Evolutionary conservation across 805 yeast genomes (phyloP).

Genomic region (Teunomyces funiuensis): DNA sequence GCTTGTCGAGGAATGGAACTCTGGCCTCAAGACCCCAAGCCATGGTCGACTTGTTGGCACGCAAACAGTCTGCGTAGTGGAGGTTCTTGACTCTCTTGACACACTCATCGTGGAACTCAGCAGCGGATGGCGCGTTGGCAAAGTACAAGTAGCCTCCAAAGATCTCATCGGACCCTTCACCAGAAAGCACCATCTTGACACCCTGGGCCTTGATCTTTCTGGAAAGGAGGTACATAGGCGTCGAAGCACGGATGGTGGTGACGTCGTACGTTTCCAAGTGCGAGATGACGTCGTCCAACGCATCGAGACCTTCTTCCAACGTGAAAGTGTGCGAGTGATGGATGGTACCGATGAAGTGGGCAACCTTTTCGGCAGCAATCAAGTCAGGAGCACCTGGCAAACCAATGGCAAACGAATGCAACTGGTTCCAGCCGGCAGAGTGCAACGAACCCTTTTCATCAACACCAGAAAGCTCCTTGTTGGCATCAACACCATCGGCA

Average conservation of each 20-base stretch:
- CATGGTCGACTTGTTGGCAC: constrained; percentile 99
- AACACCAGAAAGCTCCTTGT: constrained; percentile 82
- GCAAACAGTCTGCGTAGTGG: constrained; percentile 93
- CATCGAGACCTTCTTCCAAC: constrained; percentile 93
- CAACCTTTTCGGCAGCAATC: constrained; percentile 94
- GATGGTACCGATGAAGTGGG: constrained; percentile 90
- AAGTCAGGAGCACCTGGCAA: constrained; percentile 98
- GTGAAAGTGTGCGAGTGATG: constrained; percentile 99
- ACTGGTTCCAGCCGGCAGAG: constrained; percentile 70
- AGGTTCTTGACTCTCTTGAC: constrained; percentile 96
- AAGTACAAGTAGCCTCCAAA: constrained; percentile 98
- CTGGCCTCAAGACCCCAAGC: constrained; percentile 99
- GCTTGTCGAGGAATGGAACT: constrained; percentile 96
- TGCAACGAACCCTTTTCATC: constrained; percentile 85
- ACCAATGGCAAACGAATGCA: constrained; percentile 97
- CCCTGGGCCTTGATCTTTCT: constrained; percentile 99
- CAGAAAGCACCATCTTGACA: constrained; percentile 97
- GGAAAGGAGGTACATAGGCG: constrained; percentile 95
- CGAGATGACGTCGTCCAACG: constrained; percentile 88
- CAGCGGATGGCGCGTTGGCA: constrained; percentile 91
- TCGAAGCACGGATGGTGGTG: constrained; percentile 97
- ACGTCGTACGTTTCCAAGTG: constrained; percentile 98
- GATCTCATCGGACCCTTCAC: constrained; percentile 99
- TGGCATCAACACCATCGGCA: constrained; percentile 56
- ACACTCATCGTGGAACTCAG: constrained; percentile 93